A percentile compares a stretch with the other conserved stretches of the same genome.
phyloP scores from a whole-genome alignment of 225 moss, liverwort and hornwort species.

The Physcomitrium patens region DNA sequence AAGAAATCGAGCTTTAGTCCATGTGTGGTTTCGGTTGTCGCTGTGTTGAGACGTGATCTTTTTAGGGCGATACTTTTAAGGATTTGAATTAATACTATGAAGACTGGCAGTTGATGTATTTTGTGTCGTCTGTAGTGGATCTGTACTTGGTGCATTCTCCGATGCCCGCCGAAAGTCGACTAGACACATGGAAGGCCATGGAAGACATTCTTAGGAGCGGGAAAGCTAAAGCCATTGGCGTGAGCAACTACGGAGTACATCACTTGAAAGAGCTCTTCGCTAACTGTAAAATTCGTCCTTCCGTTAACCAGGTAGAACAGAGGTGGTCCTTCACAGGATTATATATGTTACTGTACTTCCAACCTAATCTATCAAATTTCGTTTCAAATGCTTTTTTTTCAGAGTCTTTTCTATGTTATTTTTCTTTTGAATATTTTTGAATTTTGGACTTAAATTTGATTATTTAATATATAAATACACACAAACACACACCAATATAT shows the following conservation, averaged over 20 bases:
- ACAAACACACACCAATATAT: no score
- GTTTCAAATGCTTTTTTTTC: no score
- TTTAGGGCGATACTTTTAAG: neutral
- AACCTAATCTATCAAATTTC: no score
- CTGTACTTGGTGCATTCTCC: slow-evolving; percentile 92
- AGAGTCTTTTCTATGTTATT: no score
- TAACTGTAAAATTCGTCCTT: slow-evolving; percentile 76
- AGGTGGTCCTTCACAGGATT: no score
- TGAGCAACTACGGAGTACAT: slow-evolving; percentile 91
- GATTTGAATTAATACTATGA: neutral
- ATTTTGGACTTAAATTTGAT: no score
- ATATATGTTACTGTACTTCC: no score
- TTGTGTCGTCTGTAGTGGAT: slow-evolving; percentile 54
- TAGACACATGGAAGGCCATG: slow-evolving; percentile 95
- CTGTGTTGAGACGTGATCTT: neutral
- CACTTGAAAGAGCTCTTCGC: slow-evolving; percentile 88
- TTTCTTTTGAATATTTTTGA: no score
- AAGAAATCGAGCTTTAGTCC: neutral
- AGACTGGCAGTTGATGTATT: neutral
- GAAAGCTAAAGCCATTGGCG: slow-evolving; percentile 86
- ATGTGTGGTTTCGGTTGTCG: slow-evolving; percentile 13
- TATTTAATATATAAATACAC: no score
- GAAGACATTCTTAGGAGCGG: slow-evolving; percentile 85
- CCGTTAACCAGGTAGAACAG: slow-evolving; percentile 73
- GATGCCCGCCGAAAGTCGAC: slow-evolving; percentile 49